Percentiles rank a stretch among this genome's conserved stretches.
These are phyloP conservation scores for Sindora glabra DNA, from an alignment of 306 rosid genomes.

Conservation along the genomic window DNA sequence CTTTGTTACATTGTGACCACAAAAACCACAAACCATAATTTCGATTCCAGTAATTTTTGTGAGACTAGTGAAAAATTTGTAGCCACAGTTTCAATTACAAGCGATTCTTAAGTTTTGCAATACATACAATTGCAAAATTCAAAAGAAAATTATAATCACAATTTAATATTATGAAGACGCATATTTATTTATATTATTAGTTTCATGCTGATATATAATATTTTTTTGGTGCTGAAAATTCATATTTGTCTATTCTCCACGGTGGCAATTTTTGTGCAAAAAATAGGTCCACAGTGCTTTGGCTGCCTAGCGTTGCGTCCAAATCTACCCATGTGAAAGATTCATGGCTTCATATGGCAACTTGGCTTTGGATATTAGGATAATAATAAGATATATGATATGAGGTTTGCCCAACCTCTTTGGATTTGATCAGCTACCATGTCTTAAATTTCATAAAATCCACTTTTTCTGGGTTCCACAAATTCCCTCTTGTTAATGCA, in stretches of 20 bases:
- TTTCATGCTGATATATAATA: no score
- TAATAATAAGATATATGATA: constrained; percentile 1
- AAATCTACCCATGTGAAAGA: constrained; percentile 18
- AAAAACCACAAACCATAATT: no score
- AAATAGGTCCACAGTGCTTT: constrained; percentile 2
- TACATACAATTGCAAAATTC: no score
- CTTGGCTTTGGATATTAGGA: constrained; percentile 11
- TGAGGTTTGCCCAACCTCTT: not conserved
- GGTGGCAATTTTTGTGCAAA: not conserved
- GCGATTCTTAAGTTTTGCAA: no score
- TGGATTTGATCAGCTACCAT: constrained; percentile 2
- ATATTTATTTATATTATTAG: no score
- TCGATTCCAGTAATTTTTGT: no score
- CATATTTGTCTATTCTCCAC: not conserved
- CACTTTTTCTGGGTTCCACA: not conserved
- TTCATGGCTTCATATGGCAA: constrained; percentile 9
- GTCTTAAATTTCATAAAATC: constrained; percentile 1
- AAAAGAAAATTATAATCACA: no score
- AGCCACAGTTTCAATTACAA: no score
- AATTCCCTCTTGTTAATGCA: not conserved
- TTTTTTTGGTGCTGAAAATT: not conserved
- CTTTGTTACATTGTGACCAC: no score
- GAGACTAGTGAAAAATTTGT: no score
- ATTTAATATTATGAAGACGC: no score
- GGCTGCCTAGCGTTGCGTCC: constrained; percentile 10